phyloP scores from a whole-genome alignment of 78 protist species.

The Dictyostelium citrinum region DNA sequence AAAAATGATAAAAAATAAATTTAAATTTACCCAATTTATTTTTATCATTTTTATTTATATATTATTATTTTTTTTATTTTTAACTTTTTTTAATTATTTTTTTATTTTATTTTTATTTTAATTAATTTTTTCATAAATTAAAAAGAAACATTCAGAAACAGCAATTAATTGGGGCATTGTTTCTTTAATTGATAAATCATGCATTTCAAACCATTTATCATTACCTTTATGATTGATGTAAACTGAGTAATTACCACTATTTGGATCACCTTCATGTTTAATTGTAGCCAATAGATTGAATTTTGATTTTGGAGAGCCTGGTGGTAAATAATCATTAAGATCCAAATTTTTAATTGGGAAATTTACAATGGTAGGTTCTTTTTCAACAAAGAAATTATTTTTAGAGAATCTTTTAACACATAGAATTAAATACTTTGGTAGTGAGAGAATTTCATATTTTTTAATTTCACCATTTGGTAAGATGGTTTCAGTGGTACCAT shows the following conservation, averaged over 20 bases:
- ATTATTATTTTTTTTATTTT: neutral
- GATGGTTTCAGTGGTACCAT: slow-evolving; percentile 63
- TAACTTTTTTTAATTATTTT: neutral
- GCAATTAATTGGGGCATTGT: slow-evolving; percentile 88
- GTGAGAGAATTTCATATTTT: slow-evolving; percentile 38
- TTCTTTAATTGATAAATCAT: slow-evolving; percentile 82
- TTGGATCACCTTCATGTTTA: slow-evolving; percentile 83
- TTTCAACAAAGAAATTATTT: slow-evolving; percentile 90
- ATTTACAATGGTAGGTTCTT: slow-evolving; percentile 95
- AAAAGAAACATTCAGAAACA: slow-evolving; percentile 91
- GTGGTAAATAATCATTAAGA: slow-evolving; percentile 74
- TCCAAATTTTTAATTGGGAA: slow-evolving; percentile 94
- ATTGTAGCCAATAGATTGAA: slow-evolving; percentile 56
- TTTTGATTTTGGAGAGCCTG: neutral
- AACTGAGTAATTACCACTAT: slow-evolving; percentile 42
- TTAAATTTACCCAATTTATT: too few relatives aligned
- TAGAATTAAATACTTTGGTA: slow-evolving; percentile 93
- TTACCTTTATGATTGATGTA: slow-evolving; percentile 44
- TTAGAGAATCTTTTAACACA: slow-evolving; percentile 91
- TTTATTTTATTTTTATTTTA: neutral
- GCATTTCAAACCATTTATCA: slow-evolving; percentile 87
- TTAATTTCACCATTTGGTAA: slow-evolving; percentile 67
- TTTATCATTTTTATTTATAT: too few relatives aligned
- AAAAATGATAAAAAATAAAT: too few relatives aligned
- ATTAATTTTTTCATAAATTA: slow-evolving; percentile 75